Evolutionary conservation across 345 rosid species (phyloP).

Genomic region (Cardamine chenopodiifolia): DNA sequence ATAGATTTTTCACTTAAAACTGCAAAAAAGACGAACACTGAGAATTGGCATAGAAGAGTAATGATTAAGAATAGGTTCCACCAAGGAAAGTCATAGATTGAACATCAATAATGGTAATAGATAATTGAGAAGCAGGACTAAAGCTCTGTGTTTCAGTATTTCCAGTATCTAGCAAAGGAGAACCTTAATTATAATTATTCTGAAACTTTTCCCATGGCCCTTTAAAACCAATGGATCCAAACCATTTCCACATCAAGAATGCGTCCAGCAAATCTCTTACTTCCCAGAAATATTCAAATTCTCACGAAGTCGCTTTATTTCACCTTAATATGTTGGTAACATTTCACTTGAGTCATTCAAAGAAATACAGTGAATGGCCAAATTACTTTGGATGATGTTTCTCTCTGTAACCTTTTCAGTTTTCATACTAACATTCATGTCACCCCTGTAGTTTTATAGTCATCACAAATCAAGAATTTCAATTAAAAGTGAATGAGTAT

Average conservation of each 20-base stretch:
- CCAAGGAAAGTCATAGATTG: conserved; percentile 12
- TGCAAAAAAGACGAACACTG: conserved; percentile 19
- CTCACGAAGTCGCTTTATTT: not conserved
- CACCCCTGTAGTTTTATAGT: not conserved
- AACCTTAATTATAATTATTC: conserved; percentile 17
- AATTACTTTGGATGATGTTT: conserved; percentile 2
- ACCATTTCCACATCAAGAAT: not conserved
- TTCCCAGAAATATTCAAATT: not conserved
- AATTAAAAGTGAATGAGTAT: conserved; percentile 1
- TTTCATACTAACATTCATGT: conserved; percentile 14
- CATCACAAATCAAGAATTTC: conserved; percentile 7
- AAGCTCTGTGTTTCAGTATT: conserved; percentile 4
- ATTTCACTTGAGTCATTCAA: conserved; percentile 17
- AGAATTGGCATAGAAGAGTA: conserved; percentile 29
- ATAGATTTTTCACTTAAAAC: conserved; percentile 25
- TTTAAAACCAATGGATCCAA: not conserved
- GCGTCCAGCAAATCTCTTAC: conserved; percentile 7
- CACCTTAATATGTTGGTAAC: conserved; percentile 18
- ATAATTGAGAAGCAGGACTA: not conserved
- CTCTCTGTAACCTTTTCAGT: conserved; percentile 1
- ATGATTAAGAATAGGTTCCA: conserved; percentile 32
- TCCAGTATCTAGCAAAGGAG: conserved; percentile 9
- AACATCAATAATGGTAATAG: conserved; percentile 16
- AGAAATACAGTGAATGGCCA: not conserved
- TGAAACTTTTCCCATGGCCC: conserved; percentile 17